Evolutionary conservation across 768 basidiomycete species (phyloP), one percentile per base, ranked within the genome.

Genomic region (Suillus cothurnatus): DNA sequence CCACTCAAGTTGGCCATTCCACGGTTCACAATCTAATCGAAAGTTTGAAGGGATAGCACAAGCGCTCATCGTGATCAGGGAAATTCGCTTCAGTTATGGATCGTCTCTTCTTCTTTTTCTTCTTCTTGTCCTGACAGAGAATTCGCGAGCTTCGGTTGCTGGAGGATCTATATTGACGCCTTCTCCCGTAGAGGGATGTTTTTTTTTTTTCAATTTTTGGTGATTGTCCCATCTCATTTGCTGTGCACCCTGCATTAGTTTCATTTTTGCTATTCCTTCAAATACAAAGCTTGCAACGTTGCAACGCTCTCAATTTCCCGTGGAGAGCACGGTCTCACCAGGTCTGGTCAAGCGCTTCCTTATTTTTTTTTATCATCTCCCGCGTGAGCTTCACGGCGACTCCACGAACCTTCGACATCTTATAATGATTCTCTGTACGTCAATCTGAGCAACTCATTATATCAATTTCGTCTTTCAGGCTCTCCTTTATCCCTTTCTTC

Each of bases 341-440:
- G 38, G 71, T 69, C 67, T 65, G 68, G 71, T 34, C 50, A 63
- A n/a, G 26, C n/a, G 57, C 43, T 67, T 73, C 47, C 69, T 69
- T 53, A 26, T 70, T 73, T 61, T 60, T 50, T 28, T 49, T 6
- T 50, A 61, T 71, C 56, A 55, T 55, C 66, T 69, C 61, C 67
- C 68, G 66, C 68, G 67, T 73, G 66, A 64, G 58, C 39, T 66
- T 64, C 63, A 64, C 71, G 70, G 72, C 68, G 66, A 61, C 64
- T 70, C 59, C 68, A 57, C 59, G 67, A 76, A 23, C 62, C 66
- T 59, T 59, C 58, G 39, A 59, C 58, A 19, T 59, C 61, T 67
- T 60, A 53, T 69, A 60, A 64, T 65, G 62, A 77, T 76, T 76
- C 75, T 71, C 77, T 78, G 71, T 78, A 78, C 75, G 77, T 76